phyloP scores from a whole-genome alignment of 495 filamentous ascomycete genomes.

The Penicillium riverlandense region DNA sequence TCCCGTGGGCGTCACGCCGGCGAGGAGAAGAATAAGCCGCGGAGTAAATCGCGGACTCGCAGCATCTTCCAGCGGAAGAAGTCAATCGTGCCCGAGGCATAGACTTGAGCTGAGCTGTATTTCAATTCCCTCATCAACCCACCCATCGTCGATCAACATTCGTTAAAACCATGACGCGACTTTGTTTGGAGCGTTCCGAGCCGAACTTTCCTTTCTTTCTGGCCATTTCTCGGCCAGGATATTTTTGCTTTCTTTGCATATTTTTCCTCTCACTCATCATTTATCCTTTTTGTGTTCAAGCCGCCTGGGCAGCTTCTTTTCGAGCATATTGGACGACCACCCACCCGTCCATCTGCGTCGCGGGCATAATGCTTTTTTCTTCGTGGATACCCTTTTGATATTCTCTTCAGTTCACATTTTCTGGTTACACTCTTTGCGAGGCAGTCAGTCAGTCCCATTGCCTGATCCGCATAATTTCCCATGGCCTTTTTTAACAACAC shows the following conservation, averaged over 20 bases:
- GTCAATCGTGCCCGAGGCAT: conserved; percentile 30
- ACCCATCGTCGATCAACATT: conserved; percentile 10
- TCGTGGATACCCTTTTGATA: conserved; percentile 18
- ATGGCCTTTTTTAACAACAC: not conserved
- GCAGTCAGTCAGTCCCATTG: conserved; percentile 8
- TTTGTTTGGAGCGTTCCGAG: conserved; percentile 13
- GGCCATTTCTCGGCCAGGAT: not conserved
- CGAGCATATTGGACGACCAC: conserved; percentile 7
- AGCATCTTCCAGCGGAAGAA: conserved; percentile 63
- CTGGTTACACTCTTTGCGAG: conserved; percentile 7
- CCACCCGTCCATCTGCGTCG: conserved; percentile 7
- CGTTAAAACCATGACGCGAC: not conserved
- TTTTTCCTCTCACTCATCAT: conserved; percentile 5
- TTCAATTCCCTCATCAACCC: not conserved
- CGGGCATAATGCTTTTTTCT: conserved; percentile 22
- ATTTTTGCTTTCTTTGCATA: conserved; percentile 3
- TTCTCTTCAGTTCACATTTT: conserved; percentile 4
- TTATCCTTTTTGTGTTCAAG: conserved; percentile 7
- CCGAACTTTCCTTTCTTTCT: conserved; percentile 3
- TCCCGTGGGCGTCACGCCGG: conserved; percentile 30
- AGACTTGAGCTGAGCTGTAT: not conserved
- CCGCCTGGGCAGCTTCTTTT: conserved; percentile 23
- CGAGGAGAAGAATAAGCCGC: conserved; percentile 47
- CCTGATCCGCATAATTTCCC: not conserved
- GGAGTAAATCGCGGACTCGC: conserved; percentile 58